These are phyloP conservation scores for Picochlorum sp. DNA, from an alignment of 139 green algal genomes.

Conservation along the genomic window DNA sequence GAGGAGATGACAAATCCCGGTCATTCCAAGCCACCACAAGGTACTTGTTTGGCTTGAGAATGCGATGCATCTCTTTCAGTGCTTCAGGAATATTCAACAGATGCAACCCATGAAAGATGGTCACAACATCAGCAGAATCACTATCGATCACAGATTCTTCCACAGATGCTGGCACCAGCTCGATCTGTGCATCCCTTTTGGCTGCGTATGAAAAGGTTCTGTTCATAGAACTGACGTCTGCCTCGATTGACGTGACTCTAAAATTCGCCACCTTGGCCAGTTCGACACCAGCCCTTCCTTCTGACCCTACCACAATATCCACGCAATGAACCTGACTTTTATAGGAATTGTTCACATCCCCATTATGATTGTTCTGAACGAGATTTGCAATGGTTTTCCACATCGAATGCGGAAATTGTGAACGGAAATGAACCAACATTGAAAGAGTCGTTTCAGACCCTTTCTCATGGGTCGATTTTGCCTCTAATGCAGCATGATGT, in stretches of 20 bases:
- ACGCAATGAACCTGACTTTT: background rate
- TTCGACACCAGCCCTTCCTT: slow-evolving; percentile 18
- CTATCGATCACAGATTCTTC: slow-evolving; percentile 19
- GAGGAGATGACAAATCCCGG: slow-evolving; percentile 11
- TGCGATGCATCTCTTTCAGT: slow-evolving; percentile 15
- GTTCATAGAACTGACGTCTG: background rate
- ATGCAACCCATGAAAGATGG: slow-evolving; percentile 22
- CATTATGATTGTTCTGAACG: too few relatives aligned
- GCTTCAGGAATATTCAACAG: slow-evolving; percentile 18
- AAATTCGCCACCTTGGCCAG: slow-evolving; percentile 1
- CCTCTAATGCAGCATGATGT: too few relatives aligned
- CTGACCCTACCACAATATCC: slow-evolving; percentile 17
- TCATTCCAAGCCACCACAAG: slow-evolving; percentile 30
- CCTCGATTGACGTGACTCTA: too few relatives aligned
- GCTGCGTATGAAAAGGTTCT: slow-evolving; percentile 24
- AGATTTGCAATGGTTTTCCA: too few relatives aligned
- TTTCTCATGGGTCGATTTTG: too few relatives aligned
- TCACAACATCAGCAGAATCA: slow-evolving; percentile 21
- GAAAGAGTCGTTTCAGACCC: too few relatives aligned
- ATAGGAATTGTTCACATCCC: too few relatives aligned
- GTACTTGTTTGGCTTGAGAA: slow-evolving; percentile 18
- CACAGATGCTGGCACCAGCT: slow-evolving; percentile 26
- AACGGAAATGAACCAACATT: too few relatives aligned
- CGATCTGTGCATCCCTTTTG: slow-evolving; percentile 17
- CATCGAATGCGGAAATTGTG: too few relatives aligned